Conservation (phyloP, 2,329 filamentous ascomycete genomes). For the Lanzia echinophila region DNA sequence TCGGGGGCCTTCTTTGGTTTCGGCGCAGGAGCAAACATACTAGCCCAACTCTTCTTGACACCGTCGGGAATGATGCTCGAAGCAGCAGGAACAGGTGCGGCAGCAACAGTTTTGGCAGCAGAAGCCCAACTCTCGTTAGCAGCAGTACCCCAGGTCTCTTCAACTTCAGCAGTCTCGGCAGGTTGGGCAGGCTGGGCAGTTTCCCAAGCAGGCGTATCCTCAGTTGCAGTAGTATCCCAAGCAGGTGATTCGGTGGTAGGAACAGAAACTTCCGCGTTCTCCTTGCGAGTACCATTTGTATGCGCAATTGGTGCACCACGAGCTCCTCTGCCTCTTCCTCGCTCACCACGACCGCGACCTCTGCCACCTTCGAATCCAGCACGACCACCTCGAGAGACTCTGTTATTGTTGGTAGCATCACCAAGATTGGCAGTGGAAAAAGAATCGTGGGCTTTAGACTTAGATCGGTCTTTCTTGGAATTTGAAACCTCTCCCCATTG, state of each 20-base stretch:
- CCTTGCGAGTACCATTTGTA: conserved; percentile 59
- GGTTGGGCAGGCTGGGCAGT: conserved; percentile 9
- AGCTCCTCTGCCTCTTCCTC: conserved; percentile 53
- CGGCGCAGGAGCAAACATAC: conserved; percentile 60
- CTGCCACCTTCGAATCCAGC: conserved; percentile 52
- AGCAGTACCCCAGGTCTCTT: conserved; percentile 31
- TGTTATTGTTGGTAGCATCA: conserved; percentile 39
- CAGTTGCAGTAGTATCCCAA: conserved; percentile 46
- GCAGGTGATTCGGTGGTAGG: conserved; percentile 64
- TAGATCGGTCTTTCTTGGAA: conserved; percentile 66
- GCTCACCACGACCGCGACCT: conserved; percentile 56
- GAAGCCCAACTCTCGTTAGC: conserved; percentile 31
- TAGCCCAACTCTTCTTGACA: conserved; percentile 62
- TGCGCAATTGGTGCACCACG: conserved; percentile 53
- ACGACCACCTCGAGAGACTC: conserved; percentile 53
- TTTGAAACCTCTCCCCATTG: conserved; percentile 82
- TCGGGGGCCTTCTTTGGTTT: conserved; percentile 44
- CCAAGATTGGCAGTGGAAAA: conserved; percentile 44
- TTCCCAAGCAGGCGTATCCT: conserved; percentile 12
- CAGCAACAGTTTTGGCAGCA: conserved; percentile 30
- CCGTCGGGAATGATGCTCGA: conserved; percentile 34
- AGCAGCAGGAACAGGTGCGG: conserved; percentile 33
- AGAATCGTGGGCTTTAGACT: conserved; percentile 59
- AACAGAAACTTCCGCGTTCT: conserved; percentile 50
- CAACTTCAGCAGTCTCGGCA: conserved; percentile 32